A percentile compares a stretch with the other conserved stretches of the same genome.
Conservation (phyloP, 2,329 filamentous ascomycete genomes). For the Macrophomina pseudophaseolina region DNA sequence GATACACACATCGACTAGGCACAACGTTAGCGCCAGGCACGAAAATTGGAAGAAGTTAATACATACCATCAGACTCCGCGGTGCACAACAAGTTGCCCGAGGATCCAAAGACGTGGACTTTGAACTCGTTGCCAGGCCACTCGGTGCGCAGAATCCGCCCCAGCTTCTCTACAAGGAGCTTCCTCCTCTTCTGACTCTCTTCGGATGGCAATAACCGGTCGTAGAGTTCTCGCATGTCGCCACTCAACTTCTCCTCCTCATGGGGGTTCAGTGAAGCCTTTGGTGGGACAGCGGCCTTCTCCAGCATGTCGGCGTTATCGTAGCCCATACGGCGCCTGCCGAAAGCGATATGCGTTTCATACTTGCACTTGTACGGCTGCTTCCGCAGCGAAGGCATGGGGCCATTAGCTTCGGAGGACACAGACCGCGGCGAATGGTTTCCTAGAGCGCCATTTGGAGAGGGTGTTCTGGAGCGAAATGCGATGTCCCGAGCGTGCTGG, state of each 20-base stretch:
- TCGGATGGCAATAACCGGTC: constrained; percentile 80
- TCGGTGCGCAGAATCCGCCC: constrained; percentile 86
- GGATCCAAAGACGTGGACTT: constrained; percentile 94
- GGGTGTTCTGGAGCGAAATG: constrained; percentile 75
- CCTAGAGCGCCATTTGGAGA: constrained; percentile 75
- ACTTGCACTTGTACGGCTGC: constrained; percentile 74
- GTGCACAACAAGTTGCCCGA: constrained; percentile 95
- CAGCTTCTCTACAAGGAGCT: constrained; percentile 81
- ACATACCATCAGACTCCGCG: constrained; percentile 89
- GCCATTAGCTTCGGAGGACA: constrained; percentile 85
- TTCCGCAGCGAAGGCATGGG: constrained; percentile 70
- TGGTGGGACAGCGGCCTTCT: constrained; percentile 69
- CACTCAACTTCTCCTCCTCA: constrained; percentile 63
- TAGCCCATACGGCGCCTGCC: constrained; percentile 90
- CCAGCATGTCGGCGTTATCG: constrained; percentile 81
- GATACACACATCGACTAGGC: constrained; percentile 92
- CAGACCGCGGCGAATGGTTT: constrained; percentile 86
- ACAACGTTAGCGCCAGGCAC: constrained; percentile 33
- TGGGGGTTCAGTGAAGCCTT: constrained; percentile 57
- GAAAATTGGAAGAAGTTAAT: not conserved
- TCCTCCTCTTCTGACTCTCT: constrained; percentile 76
- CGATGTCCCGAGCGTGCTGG: constrained; percentile 83
- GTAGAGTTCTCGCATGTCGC: constrained; percentile 86
- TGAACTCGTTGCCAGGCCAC: constrained; percentile 90
- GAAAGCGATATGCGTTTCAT: constrained; percentile 83